Evolutionary conservation across 1,284 basidiomycete genomes (phyloP).

Genomic region (Tremellales sp.): DNA sequence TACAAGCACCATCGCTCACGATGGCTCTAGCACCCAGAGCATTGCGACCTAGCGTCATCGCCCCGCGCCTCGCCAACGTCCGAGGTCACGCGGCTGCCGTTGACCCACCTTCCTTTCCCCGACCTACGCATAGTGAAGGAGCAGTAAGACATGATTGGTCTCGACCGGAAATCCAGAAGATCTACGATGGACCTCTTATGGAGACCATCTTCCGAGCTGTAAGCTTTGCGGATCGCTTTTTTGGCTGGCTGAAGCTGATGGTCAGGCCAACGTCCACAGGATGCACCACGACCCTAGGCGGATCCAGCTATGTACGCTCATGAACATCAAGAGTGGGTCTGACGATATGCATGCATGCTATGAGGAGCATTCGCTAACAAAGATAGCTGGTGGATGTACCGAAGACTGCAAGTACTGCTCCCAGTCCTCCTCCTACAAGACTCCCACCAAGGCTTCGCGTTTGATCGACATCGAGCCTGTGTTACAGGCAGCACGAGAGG

Average conservation of each 20-base stretch:
- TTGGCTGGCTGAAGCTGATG: background rate
- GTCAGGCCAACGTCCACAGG: constrained; percentile 64
- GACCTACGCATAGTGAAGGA: constrained; percentile 19
- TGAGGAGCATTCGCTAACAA: background rate
- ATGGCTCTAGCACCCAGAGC: constrained; percentile 5
- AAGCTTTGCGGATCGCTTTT: constrained; percentile 25
- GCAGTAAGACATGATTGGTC: constrained; percentile 47
- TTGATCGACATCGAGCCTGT: constrained; percentile 91
- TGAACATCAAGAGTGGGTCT: constrained; percentile 95
- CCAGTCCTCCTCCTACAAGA: constrained; percentile 88
- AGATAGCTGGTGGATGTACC: constrained; percentile 80
- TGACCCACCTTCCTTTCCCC: constrained; percentile 25
- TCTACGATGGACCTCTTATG: constrained; percentile 64
- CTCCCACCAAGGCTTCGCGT: constrained; percentile 80
- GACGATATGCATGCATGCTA: background rate
- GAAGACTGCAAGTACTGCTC: constrained; percentile 99
- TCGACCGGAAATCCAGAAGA: constrained; percentile 49
- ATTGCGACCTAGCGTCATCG: constrained; percentile 9
- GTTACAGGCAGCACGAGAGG: constrained; percentile 80
- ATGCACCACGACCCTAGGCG: constrained; percentile 80
- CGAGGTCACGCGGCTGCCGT: constrained; percentile 39
- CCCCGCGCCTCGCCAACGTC: constrained; percentile 11
- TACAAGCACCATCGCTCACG: background rate
- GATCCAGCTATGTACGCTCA: constrained; percentile 93
- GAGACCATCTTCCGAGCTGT: constrained; percentile 82